These are phyloP conservation scores for Candida nitratophila DNA, from an alignment of 805 yeast genomes.

Conservation along the genomic window DNA sequence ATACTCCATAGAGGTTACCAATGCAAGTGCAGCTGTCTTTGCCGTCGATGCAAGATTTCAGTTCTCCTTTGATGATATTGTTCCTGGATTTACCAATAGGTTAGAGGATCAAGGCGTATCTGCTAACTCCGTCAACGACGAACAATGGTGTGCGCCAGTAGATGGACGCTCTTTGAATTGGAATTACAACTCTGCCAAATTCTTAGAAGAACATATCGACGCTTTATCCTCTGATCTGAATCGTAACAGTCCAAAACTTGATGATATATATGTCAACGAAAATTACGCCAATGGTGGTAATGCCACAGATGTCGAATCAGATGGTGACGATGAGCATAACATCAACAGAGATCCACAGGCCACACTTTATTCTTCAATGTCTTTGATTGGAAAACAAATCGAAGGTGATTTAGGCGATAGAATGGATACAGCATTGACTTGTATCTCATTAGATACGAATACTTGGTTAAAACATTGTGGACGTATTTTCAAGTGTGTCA, in stretches of 20 bases:
- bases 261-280: neutral
- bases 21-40: slow-evolving; percentile 17
- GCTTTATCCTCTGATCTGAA: slow-evolving; percentile 2
- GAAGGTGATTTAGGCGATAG: slow-evolving; percentile 47
- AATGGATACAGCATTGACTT: slow-evolving; percentile 51
- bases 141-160: slow-evolving; percentile 12
- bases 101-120: neutral
- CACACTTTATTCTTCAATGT: neutral
- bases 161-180: slow-evolving; percentile 19
- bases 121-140: neutral
- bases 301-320: slow-evolving; percentile 24
- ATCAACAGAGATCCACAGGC: neutral
- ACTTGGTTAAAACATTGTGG: slow-evolving; percentile 82
- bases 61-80: slow-evolving; percentile 12
- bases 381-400: neutral
- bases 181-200: slow-evolving; percentile 23
- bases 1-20: slow-evolving; percentile 8
- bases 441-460: slow-evolving; percentile 66
- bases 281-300: neutral
- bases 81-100: slow-evolving; percentile 5
- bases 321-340: slow-evolving; percentile 15
- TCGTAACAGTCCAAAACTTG: neutral
- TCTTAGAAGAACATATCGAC: slow-evolving; percentile 25
- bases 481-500: slow-evolving; percentile 59
- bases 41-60: slow-evolving; percentile 19